Conservation (phyloP, 768 basidiomycete genomes). For the Vararia minispora region DNA sequence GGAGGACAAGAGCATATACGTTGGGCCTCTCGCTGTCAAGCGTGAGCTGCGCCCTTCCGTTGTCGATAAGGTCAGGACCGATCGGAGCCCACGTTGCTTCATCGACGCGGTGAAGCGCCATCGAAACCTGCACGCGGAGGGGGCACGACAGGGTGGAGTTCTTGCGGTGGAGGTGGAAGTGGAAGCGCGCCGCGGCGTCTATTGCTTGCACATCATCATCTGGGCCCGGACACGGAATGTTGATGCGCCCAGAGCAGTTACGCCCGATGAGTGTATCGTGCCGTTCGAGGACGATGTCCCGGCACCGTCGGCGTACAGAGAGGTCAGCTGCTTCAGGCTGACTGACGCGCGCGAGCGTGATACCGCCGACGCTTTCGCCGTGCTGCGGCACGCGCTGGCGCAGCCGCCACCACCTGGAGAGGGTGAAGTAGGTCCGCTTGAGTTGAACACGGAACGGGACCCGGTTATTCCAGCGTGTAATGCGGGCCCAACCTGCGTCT, state of each 20-base stretch:
- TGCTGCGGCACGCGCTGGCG: constrained; percentile 26
- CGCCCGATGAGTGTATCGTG: constrained; percentile 31
- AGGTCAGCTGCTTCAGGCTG: constrained; percentile 36
- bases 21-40: constrained; percentile 27
- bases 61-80: constrained; percentile 34
- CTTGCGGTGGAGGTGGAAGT: constrained; percentile 42
- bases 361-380: constrained; percentile 26
- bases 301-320: constrained; percentile 32
- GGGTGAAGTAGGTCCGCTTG: constrained; percentile 33
- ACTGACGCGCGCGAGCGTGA: constrained; percentile 36
- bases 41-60: constrained; percentile 37
- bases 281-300: constrained; percentile 31
- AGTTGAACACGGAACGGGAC: constrained; percentile 44
- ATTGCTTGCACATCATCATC: constrained; percentile 27
- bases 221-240: constrained; percentile 25
- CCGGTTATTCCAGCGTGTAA: constrained; percentile 43
- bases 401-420: constrained; percentile 34
- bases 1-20: constrained; percentile 37
- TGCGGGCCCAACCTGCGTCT: constrained; percentile 41
- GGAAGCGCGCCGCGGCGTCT: constrained; percentile 47
- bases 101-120: constrained; percentile 44
- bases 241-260: constrained; percentile 25
- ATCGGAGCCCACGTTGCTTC: constrained; percentile 29
- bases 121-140: constrained; percentile 33
- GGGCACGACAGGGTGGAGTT: constrained; percentile 39